These are phyloP conservation scores for Panicum virgatum DNA, from an alignment of 202 grass and related monocot genomes.

Conservation along the genomic window DNA sequence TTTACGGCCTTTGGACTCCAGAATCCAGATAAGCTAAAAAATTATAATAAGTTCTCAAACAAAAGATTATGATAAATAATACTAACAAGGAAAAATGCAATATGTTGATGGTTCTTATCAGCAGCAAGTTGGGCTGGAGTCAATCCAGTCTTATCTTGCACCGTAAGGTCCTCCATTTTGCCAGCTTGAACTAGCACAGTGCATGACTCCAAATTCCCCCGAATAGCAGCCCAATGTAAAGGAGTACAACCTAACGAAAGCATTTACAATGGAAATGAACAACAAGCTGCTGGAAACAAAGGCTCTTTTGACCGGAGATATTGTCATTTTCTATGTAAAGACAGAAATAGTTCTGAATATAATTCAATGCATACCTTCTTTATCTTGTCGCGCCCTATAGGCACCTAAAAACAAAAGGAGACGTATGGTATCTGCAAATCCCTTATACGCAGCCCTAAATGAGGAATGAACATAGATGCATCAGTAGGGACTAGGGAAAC, in stretches of 20 bases:
- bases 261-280: constrained; percentile 38
- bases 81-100: constrained; percentile 97
- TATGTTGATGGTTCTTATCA: constrained; percentile 85
- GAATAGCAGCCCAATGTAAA: constrained; percentile 96
- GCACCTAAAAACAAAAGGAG: constrained; percentile 94
- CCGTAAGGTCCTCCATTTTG: constrained; percentile 84
- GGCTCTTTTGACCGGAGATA: neutral
- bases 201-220: constrained; percentile 87
- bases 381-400: constrained; percentile 81
- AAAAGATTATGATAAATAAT: constrained; percentile 9
- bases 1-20: neutral
- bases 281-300: constrained; percentile 5
- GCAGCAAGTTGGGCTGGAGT: constrained; percentile 89
- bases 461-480: constrained; percentile 28
- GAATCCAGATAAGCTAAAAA: constrained; percentile 20
- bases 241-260: constrained; percentile 83
- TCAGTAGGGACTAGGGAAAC: constrained; percentile 30
- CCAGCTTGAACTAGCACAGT: constrained; percentile 90
- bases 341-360: neutral
- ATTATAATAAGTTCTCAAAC: neutral
- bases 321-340: neutral
- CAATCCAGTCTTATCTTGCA: constrained; percentile 90
- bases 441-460: constrained; percentile 95
- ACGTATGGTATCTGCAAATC: constrained; percentile 85
- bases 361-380: constrained; percentile 72